Evolutionary conservation across 345 rosid genomes (phyloP).

Genomic region (Syzygium oleosum): DNA sequence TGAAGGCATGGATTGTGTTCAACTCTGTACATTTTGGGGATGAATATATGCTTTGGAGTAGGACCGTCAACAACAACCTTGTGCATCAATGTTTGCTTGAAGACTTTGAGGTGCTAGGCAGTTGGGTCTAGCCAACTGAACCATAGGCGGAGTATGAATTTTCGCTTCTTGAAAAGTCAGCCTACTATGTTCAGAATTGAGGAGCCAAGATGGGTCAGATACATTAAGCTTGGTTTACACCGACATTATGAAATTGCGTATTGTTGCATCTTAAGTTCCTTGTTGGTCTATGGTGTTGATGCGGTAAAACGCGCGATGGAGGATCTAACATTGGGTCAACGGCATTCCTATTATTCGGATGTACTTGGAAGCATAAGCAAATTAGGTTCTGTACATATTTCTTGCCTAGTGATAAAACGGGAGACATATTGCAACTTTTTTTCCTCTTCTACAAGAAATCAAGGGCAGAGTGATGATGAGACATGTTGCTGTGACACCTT

Average conservation of each 20-base stretch:
- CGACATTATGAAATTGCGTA: not conserved
- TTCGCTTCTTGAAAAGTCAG: not conserved
- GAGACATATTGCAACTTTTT: not conserved
- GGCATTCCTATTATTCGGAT: not conserved
- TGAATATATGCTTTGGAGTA: not conserved
- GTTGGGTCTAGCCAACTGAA: not conserved
- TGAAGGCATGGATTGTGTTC: not conserved
- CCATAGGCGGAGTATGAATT: not conserved
- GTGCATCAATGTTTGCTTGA: not conserved
- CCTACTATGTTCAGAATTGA: not conserved
- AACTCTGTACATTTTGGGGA: not conserved
- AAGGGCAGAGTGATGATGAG: not conserved
- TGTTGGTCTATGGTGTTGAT: not conserved
- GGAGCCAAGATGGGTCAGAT: not conserved
- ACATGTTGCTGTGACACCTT: not conserved
- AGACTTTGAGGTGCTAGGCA: not conserved
- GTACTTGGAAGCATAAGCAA: not conserved
- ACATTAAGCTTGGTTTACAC: not conserved
- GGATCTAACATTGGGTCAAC: not conserved
- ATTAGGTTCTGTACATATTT: not conserved
- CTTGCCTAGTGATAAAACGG: not conserved
- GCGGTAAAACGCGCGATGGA: not conserved
- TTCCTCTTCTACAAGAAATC: not conserved
- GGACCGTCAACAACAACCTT: not conserved
- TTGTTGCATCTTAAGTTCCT: not conserved